Percentiles rank a stretch among this genome's conserved stretches.
These are phyloP conservation scores for Erigeron philadelphicus DNA, from an alignment of 140 eudicot species.

Conservation along the genomic window DNA sequence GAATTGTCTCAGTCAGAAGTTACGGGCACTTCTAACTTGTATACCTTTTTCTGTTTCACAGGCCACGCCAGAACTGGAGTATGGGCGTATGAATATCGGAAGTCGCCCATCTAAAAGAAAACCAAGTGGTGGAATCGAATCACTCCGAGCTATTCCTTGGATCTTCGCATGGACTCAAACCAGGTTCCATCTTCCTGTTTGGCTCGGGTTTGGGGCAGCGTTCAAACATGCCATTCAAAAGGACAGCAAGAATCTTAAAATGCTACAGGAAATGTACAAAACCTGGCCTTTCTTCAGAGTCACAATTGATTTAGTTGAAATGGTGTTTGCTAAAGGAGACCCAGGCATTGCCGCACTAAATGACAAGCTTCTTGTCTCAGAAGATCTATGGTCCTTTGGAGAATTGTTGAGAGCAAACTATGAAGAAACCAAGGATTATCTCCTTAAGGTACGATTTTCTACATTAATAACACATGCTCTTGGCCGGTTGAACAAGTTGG, in stretches of 20 bases:
- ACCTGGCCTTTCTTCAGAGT: constrained; percentile 96
- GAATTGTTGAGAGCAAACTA: constrained; percentile 65
- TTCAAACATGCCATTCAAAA: constrained; percentile 62
- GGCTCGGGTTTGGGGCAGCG: constrained; percentile 99
- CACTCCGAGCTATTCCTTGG: constrained; percentile 97
- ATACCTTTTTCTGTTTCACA: constrained; percentile 18
- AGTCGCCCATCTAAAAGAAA: constrained; percentile 95
- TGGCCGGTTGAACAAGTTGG: background rate
- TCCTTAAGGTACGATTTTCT: constrained; percentile 56
- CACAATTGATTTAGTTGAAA: constrained; percentile 88
- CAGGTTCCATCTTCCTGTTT: constrained; percentile 92
- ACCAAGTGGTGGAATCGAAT: constrained; percentile 96
- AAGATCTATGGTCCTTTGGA: constrained; percentile 76
- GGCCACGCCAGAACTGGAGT: constrained; percentile 97
- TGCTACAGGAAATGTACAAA: constrained; percentile 88
- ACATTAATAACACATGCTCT: background rate
- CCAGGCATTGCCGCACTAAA: constrained; percentile 86
- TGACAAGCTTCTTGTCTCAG: constrained; percentile 86
- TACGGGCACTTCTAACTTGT: too few relatives aligned
- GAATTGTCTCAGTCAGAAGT: too few relatives aligned
- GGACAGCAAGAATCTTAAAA: constrained; percentile 56
- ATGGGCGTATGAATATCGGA: constrained; percentile 95
- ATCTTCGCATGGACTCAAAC: constrained; percentile 99
- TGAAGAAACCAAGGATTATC: constrained; percentile 65
- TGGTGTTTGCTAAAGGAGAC: constrained; percentile 99